Conservation (phyloP, 805 yeast genomes). For the Wickerhamiella azyma region DNA sequence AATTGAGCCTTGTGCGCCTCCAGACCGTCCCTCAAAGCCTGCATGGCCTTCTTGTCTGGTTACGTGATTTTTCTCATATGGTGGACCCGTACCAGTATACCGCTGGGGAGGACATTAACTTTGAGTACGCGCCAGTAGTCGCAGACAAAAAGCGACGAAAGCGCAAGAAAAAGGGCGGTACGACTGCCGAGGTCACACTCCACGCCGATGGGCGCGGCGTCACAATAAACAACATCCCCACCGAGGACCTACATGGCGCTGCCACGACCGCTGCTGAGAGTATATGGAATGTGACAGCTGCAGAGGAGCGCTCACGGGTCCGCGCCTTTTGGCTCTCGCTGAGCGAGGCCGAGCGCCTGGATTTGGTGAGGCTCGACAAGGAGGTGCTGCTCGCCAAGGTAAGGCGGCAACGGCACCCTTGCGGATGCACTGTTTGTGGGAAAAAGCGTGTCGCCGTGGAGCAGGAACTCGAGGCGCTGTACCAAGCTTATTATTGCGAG, state of each 20-base stretch:
- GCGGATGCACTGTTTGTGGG: conserved; percentile 70
- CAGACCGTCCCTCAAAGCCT: neutral
- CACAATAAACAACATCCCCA: conserved; percentile 43
- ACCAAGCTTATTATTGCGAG: conserved; percentile 50
- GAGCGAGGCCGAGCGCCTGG: conserved; percentile 43
- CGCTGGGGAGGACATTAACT: conserved; percentile 2
- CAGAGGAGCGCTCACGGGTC: conserved; percentile 40
- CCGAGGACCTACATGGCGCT: conserved; percentile 2
- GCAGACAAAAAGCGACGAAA: conserved; percentile 14
- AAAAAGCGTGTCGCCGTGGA: conserved; percentile 58
- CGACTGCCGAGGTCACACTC: conserved; percentile 29
- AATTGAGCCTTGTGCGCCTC: neutral
- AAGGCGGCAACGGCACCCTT: conserved; percentile 41
- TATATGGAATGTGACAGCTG: conserved; percentile 33
- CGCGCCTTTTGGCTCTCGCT: conserved; percentile 55
- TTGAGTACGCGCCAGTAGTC: conserved; percentile 2
- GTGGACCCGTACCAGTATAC: conserved; percentile 7
- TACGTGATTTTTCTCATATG: conserved; percentile 5
- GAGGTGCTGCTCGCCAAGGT: conserved; percentile 53
- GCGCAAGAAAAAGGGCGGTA: conserved; percentile 13
- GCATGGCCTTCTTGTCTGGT: neutral
- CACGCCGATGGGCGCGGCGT: conserved; percentile 55
- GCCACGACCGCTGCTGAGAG: conserved; percentile 1
- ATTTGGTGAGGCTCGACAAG: conserved; percentile 52
- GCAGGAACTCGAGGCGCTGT: conserved; percentile 60